Conservation (phyloP, 2,329 filamentous ascomycete genomes). For the Trichoderma endophyticum region DNA sequence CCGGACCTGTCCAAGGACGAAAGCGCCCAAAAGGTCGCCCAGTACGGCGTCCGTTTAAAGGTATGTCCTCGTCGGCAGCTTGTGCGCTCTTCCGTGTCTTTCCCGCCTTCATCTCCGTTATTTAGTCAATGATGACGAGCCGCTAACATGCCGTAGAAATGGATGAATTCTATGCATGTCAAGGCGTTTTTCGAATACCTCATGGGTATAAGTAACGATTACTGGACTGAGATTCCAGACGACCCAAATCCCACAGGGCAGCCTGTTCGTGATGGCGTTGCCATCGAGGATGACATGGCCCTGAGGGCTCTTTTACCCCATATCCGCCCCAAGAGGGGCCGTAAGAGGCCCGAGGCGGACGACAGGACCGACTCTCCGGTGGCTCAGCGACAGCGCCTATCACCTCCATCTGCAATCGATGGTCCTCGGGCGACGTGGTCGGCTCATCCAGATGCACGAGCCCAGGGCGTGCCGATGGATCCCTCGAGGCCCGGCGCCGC, state of each 20-base stretch:
- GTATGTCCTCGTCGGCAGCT: conserved; percentile 42
- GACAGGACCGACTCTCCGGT: conserved; percentile 44
- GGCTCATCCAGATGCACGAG: conserved; percentile 41
- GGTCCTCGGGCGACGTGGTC: conserved; percentile 39
- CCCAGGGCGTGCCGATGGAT: conserved; percentile 35
- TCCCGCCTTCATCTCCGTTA: neutral
- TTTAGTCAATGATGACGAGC: neutral
- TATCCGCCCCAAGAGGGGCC: conserved; percentile 60
- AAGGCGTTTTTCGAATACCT: conserved; percentile 94
- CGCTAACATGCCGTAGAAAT: conserved; percentile 60
- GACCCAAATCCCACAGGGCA: conserved; percentile 60
- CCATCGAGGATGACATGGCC: conserved; percentile 83
- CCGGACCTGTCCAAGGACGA: conserved; percentile 79
- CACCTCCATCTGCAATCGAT: conserved; percentile 48
- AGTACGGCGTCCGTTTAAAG: conserved; percentile 90
- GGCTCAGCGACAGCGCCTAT: conserved; percentile 60
- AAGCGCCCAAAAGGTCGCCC: conserved; percentile 89
- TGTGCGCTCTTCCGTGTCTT: neutral
- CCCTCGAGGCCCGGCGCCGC: conserved; percentile 33
- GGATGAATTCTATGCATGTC: conserved; percentile 96
- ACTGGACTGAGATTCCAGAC: conserved; percentile 73
- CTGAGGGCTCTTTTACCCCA: conserved; percentile 80
- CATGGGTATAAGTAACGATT: conserved; percentile 70
- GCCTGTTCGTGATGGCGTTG: conserved; percentile 73
- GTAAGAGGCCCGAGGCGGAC: conserved; percentile 62